Conservation (phyloP, 345 rosid species). For the Citrus sinensis region DVS_A1.0 CM039162.1:24285001-24285500, state of each 20-base stretch:
- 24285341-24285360: background rate
- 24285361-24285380: background rate
- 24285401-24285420: background rate
- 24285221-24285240: background rate
- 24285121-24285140: conserved; percentile 88
- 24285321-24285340: background rate
- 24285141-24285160: conserved; percentile 94
- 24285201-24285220: conserved; percentile 97
- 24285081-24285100: conserved; percentile 53
- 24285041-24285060: background rate
- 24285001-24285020: conserved; percentile 6
- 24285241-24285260: background rate
- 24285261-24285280: background rate
- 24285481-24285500: background rate
- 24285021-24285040: conserved; percentile 1
- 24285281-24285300: background rate
- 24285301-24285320: background rate
- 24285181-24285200: conserved; percentile 99
- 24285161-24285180: conserved; percentile 98
- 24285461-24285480: background rate
- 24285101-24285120: conserved; percentile 67
- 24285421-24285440: background rate
- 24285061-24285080: conserved; percentile 2
- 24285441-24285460: background rate
- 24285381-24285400: background rate